These are phyloP conservation scores for Termitomyces bulborhizus DNA, from an alignment of 768 basidiomycete genomes.

Conservation along the genomic window DNA sequence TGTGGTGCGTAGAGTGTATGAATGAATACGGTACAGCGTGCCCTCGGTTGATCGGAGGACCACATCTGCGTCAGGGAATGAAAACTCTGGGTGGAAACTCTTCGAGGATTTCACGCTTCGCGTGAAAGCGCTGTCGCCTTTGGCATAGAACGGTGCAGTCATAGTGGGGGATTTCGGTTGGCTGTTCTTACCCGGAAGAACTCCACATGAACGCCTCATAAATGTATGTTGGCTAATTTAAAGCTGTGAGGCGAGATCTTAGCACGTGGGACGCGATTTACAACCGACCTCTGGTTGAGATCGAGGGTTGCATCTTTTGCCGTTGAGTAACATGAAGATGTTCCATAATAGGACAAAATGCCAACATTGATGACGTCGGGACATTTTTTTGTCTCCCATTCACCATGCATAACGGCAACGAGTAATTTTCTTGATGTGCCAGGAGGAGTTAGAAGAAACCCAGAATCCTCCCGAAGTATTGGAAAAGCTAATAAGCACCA, in stretches of 20 bases:
- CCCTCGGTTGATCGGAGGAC: conserved; percentile 37
- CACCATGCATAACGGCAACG: not conserved
- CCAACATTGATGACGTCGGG: not conserved
- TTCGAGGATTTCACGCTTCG: conserved; percentile 1
- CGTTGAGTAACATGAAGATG: conserved; percentile 12
- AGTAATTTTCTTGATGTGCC: not conserved
- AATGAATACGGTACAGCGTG: conserved; percentile 49
- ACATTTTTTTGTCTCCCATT: not conserved
- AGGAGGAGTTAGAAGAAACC: conserved; percentile 1
- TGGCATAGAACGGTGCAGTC: conserved; percentile 14
- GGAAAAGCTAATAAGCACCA: not conserved
- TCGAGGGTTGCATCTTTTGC: conserved; percentile 8
- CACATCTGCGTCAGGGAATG: conserved; percentile 27
- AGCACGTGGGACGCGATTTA: conserved; percentile 18
- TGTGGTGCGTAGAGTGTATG: conserved; percentile 48
- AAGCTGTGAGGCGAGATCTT: conserved; percentile 15
- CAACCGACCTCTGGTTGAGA: conserved; percentile 9
- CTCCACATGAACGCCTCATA: conserved; percentile 11
- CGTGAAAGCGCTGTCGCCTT: conserved; percentile 3
- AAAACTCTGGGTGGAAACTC: conserved; percentile 27
- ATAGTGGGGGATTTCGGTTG: conserved; percentile 9
- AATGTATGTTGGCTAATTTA: conserved; percentile 14
- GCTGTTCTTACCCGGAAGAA: conserved; percentile 1
- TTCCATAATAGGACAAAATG: conserved; percentile 1
- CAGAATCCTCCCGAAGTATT: not conserved